Evolutionary conservation across 2,329 filamentous ascomycete genomes (phyloP).

Genomic region (Alternaria triticimaculans): DNA sequence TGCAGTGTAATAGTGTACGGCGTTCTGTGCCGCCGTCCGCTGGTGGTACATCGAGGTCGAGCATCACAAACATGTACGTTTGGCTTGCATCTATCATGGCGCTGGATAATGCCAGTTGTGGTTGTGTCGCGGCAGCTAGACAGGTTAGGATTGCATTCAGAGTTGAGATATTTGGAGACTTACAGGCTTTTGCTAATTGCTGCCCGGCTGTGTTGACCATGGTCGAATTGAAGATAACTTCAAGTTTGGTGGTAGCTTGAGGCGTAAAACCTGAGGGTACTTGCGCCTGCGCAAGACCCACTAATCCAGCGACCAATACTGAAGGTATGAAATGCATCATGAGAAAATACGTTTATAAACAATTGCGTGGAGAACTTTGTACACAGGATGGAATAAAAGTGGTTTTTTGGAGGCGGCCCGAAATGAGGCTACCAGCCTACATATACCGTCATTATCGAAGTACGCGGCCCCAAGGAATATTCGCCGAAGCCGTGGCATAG

Average conservation of each 20-base stretch:
- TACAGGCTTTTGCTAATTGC: conserved; percentile 38
- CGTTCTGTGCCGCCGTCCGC: conserved; percentile 29
- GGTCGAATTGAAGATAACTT: conserved; percentile 43
- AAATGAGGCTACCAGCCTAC: conserved; percentile 12
- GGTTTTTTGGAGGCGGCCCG: not conserved
- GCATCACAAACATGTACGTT: conserved; percentile 46
- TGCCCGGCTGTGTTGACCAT: conserved; percentile 38
- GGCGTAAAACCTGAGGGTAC: conserved; percentile 42
- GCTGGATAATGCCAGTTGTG: conserved; percentile 35
- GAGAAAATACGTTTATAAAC: not conserved
- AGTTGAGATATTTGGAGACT: not conserved
- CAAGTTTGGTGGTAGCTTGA: conserved; percentile 32
- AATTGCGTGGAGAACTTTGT: not conserved
- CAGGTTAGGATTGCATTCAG: conserved; percentile 7
- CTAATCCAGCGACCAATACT: conserved; percentile 30
- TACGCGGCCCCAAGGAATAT: conserved; percentile 32
- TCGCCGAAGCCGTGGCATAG: conserved; percentile 22
- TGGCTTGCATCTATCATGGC: conserved; percentile 18
- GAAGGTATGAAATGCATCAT: conserved; percentile 36
- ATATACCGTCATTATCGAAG: conserved; percentile 16
- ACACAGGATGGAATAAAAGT: not conserved
- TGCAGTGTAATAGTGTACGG: conserved; percentile 41
- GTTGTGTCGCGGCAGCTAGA: conserved; percentile 34
- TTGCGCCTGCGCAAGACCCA: conserved; percentile 40
- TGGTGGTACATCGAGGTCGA: conserved; percentile 45